Conservation (phyloP, 2,329 filamentous ascomycete genomes). For the Penicillium olsonii region DNA sequence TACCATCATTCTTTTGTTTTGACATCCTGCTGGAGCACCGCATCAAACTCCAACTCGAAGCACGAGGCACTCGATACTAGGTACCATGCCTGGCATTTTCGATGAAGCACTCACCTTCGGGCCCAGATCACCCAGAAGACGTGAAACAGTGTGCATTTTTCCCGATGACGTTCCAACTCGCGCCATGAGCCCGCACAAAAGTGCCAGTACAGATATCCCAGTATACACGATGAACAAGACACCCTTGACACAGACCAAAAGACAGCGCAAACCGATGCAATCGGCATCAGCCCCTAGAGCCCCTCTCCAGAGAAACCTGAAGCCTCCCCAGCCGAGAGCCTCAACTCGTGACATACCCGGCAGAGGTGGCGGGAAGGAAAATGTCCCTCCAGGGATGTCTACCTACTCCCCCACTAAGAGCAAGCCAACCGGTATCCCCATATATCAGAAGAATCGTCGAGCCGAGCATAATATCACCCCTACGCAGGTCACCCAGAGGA, state of each 20-base stretch:
- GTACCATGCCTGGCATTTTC: slow-evolving; percentile 28
- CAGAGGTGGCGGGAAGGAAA: slow-evolving; percentile 63
- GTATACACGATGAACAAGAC: slow-evolving; percentile 31
- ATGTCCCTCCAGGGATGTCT: slow-evolving; percentile 54
- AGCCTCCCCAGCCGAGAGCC: slow-evolving; percentile 43
- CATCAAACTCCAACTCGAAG: neutral
- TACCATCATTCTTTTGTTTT: neutral
- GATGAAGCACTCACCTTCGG: slow-evolving; percentile 35
- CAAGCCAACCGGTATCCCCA: neutral
- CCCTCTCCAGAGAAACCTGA: slow-evolving; percentile 50
- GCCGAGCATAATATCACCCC: neutral
- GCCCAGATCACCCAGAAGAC: slow-evolving; percentile 24
- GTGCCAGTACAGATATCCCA: neutral
- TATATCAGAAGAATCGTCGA: slow-evolving; percentile 1
- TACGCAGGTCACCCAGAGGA: neutral
- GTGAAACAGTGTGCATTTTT: slow-evolving; percentile 45
- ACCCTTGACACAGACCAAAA: slow-evolving; percentile 38
- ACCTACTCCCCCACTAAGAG: slow-evolving; percentile 20
- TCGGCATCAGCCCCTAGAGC: slow-evolving; percentile 34
- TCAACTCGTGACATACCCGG: slow-evolving; percentile 52
- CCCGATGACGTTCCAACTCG: slow-evolving; percentile 45
- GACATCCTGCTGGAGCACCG: neutral
- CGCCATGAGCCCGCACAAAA: slow-evolving; percentile 38
- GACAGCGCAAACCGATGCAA: slow-evolving; percentile 31
- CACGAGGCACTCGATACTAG: slow-evolving; percentile 13